Evolutionary conservation across 306 rosid genomes (phyloP).

Genomic region (Cyclanthera cordifolia): DNA sequence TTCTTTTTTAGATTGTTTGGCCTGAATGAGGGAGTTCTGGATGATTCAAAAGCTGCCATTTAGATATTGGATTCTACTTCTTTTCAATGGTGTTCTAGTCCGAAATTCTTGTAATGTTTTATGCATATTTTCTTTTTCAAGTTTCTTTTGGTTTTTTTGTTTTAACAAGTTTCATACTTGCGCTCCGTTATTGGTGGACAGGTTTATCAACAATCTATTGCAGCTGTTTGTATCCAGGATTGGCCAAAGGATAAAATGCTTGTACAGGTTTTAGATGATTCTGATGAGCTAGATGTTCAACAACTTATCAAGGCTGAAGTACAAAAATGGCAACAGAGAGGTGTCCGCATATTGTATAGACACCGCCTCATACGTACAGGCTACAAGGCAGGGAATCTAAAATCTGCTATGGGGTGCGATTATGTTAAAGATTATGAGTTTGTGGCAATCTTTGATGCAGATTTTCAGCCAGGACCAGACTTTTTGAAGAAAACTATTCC

Average conservation of each 20-base stretch:
- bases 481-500: constrained; percentile 90
- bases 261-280: constrained; percentile 89
- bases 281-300: constrained; percentile 74
- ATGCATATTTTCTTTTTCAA: not conserved
- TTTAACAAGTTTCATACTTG: constrained; percentile 14
- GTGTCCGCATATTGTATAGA: constrained; percentile 69
- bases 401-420: constrained; percentile 92
- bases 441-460: constrained; percentile 95
- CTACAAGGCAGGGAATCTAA: constrained; percentile 96
- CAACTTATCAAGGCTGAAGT: constrained; percentile 91
- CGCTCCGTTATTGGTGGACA: constrained; percentile 19
- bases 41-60: not conserved
- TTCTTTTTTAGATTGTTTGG: not conserved
- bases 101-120: not conserved
- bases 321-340: constrained; percentile 91
- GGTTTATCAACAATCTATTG: constrained; percentile 98
- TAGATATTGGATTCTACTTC: not conserved
- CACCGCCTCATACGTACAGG: constrained; percentile 94
- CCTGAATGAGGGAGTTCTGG: not conserved
- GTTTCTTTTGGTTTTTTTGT: not conserved
- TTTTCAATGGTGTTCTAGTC: not conserved
- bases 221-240: constrained; percentile 76
- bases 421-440: constrained; percentile 89
- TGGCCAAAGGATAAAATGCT: constrained; percentile 97
- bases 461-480: constrained; percentile 94